Evolutionary conservation across 2,329 filamentous ascomycete genomes (phyloP), one percentile per base, ranked within the genome.

Genomic region (Magnaporthiopsis poae): DNA sequence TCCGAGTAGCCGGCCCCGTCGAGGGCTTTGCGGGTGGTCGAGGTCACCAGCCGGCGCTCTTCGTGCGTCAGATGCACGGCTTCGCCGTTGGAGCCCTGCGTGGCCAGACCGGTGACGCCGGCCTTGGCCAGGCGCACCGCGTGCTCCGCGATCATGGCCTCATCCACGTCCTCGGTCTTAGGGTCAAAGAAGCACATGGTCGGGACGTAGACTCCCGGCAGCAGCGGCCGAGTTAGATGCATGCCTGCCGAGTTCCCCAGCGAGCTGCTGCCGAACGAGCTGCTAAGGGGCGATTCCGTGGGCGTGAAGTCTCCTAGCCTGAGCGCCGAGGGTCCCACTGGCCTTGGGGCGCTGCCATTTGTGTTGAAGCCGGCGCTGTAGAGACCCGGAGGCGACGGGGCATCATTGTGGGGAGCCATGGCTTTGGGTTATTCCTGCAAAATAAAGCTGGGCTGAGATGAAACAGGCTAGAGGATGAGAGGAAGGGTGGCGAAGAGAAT

Each of bases 31-130:
- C 90, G 87, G 1, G 90, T 92, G 36, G 88, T 86, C 64, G 79
- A 79, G 7, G 89, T 92, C 71, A 94, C 86, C 65, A 86, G 79
- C 62, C 84, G 83, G 68, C 90, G 86, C 78, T 94, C 90, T 29
- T 83, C 80, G 71, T 88, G 88, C 62, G 87, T 86, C 46, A 94
- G 82, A 73, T 92, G 90, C 15, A 92, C 90, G 8, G 91, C 90
- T 79, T 95, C 91, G 72, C 90, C 90, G 73, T 94, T 94, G 73
- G 88, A 91, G 62, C 90, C 90, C 75, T 92, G 90, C 11, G 88
- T 90, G 62, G 90, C 88, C 63, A 94, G 82, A 27, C 90, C 90
- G 15, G 88, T 84, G 60, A 93, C 86, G 69, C 90, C 90, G 31
- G 88, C 85, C 72, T 87, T 81, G 62, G 89, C 90, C n/a, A 94